Evolutionary conservation across 2,329 filamentous ascomycete genomes (phyloP), one percentile per base, ranked within the genome.

Genomic region (Microdochium trichocladiopsis): DNA sequence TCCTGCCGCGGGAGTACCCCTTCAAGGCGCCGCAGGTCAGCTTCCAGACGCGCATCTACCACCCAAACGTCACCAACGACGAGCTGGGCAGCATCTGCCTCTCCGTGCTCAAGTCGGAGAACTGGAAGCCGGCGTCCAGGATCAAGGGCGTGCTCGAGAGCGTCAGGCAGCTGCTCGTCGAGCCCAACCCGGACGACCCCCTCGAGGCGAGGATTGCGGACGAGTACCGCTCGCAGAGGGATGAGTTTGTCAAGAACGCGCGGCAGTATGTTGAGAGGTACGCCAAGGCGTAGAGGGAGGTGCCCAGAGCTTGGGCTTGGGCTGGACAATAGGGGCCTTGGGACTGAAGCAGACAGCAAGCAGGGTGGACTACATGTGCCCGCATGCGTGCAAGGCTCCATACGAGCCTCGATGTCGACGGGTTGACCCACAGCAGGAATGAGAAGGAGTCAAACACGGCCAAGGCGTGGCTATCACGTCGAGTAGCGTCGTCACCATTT

Each of bases 31-130:
- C 91, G 16, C 75, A 79, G 55, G 78, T 95, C 60, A 83, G 79
- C 65, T 95, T 96, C 79, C 74, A 77, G 58, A 96, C 91, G 50
- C 93, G 92, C 72, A 88, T 96, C 76, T 96, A 95, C 80, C 92
- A 96, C 74, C 91, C 92, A 47, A 96, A 96, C 72, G 82, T 96
- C 54, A 90, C 87, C 65, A 94, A 95, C 78, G 91, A 95, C 69
- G 80, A 82, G 65, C 82, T 84, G 59, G 92, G 92, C 56, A 86
- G 80, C 71, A 89, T 96, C 82, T 96, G 92, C 72, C 78, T 96
- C 47, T 84, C 83, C 55, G 81, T 92, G 69, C 82, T 96, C 60
- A 90, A 92, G 66, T 70, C 86, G 25, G 90, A 95, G 63, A 86
- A 90, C 71, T 96, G 92, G 92, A 96, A 96, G 78, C 92, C 92